phyloP scores from a whole-genome alignment of 78 protist genomes.

The slime mould (Dictyostelium discoideum) region DNA sequence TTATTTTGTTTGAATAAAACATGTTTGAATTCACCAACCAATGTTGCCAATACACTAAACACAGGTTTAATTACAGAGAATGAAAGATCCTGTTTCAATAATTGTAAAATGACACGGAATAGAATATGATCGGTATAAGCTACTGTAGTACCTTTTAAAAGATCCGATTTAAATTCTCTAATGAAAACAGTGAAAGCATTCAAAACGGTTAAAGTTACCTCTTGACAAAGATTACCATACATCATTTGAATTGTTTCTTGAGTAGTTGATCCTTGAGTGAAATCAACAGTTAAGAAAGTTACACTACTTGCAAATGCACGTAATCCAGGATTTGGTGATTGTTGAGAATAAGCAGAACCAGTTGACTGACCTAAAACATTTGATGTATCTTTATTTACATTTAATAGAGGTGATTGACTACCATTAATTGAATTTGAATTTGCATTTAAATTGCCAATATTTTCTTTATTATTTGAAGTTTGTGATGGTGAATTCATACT shows the following conservation, averaged over 20 bases:
- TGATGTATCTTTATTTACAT: not conserved
- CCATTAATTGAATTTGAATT: not conserved
- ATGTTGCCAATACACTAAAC: constrained; percentile 25
- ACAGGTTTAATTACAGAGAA: not conserved
- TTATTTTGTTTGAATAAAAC: constrained; percentile 28
- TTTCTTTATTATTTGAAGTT: not conserved
- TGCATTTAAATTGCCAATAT: not conserved
- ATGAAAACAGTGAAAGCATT: constrained; percentile 1
- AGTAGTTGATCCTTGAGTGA: not conserved
- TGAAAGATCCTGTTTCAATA: constrained; percentile 1
- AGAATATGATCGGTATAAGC: not conserved
- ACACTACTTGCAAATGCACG: not conserved
- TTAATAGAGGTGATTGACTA: not conserved
- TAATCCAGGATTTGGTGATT: constrained; percentile 1
- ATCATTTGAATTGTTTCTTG: not conserved
- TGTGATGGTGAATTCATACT: not conserved
- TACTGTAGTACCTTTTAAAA: not conserved
- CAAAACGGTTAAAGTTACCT: constrained; percentile 37
- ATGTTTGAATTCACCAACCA: constrained; percentile 29
- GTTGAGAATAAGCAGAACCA: constrained; percentile 11
- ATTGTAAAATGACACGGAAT: not conserved
- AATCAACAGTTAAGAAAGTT: not conserved
- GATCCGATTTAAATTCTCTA: constrained; percentile 20
- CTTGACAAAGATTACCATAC: constrained; percentile 35
- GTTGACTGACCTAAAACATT: constrained; percentile 1